Percentiles rank a stretch among this genome's conserved stretches.
phyloP scores from a whole-genome alignment of 1,284 basidiomycete genomes.

The Pyrrhoderma noxium region DNA sequence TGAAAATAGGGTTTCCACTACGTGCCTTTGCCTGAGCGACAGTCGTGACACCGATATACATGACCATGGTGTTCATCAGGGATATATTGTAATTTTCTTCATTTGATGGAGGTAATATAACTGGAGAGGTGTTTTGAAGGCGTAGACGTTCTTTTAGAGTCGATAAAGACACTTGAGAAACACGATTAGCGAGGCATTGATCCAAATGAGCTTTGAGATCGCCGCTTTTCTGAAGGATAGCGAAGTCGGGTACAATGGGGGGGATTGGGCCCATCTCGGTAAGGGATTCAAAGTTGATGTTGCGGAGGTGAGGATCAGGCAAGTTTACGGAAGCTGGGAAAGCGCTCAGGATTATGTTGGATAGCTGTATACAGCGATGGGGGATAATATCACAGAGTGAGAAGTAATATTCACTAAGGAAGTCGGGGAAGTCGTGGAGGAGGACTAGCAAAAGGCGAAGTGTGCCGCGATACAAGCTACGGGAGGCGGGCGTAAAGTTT shows the following conservation, averaged over 20 bases:
- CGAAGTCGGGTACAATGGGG: conserved; percentile 85
- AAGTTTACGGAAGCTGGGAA: conserved; percentile 86
- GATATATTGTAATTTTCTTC: conserved; percentile 80
- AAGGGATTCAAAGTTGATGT: conserved; percentile 61
- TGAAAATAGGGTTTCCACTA: conserved; percentile 74
- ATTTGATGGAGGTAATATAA: conserved; percentile 43
- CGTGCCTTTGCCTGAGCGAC: conserved; percentile 79
- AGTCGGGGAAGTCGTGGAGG: conserved; percentile 98
- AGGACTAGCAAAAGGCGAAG: conserved; percentile 89
- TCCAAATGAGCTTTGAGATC: conserved; percentile 78
- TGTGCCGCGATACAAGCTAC: conserved; percentile 89
- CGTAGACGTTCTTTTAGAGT: conserved; percentile 77
- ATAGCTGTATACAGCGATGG: conserved; percentile 88
- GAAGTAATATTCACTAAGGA: conserved; percentile 95
- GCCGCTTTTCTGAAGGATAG: conserved; percentile 68
- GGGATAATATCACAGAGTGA: conserved; percentile 92
- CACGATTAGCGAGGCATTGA: conserved; percentile 71
- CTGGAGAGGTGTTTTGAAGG: too few species aligned
- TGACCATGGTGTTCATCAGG: conserved; percentile 87
- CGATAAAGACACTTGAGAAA: conserved; percentile 60
- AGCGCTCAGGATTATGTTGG: conserved; percentile 94
- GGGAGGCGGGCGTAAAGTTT: conserved; percentile 76
- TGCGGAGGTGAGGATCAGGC: conserved; percentile 82
- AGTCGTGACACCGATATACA: conserved; percentile 89
- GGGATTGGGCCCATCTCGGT: conserved; percentile 90